Percentiles rank a stretch among this genome's conserved stretches.
phyloP scores from a whole-genome alignment of 2,329 filamentous ascomycete species.

The Domatiomyces globalis region DNA sequence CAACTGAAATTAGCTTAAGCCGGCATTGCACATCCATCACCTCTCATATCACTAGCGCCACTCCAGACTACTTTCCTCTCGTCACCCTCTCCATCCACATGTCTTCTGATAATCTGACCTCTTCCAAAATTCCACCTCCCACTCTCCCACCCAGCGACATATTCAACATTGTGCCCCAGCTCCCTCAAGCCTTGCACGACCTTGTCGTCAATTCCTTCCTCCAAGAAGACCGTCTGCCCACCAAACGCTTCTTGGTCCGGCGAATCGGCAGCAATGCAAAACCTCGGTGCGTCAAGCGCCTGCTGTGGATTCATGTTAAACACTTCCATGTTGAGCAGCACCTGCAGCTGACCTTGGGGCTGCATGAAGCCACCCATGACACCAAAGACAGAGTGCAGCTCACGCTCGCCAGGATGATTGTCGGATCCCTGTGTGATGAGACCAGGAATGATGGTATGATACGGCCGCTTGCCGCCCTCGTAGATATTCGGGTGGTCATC shows the following conservation, averaged over 20 bases:
- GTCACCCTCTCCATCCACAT: conserved; percentile 52
- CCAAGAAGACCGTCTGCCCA: conserved; percentile 49
- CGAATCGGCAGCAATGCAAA: conserved; percentile 69
- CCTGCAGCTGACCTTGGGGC: conserved; percentile 89
- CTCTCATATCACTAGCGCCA: conserved; percentile 74
- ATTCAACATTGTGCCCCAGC: conserved; percentile 59
- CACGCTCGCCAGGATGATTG: conserved; percentile 43
- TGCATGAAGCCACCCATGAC: conserved; percentile 99
- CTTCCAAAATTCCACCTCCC: conserved; percentile 59
- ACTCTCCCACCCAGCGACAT: conserved; percentile 50
- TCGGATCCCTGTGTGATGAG: conserved; percentile 55
- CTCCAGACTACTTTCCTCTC: conserved; percentile 54
- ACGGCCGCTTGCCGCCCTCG: conserved; percentile 72
- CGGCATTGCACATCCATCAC: conserved; percentile 61
- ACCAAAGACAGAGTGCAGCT: conserved; percentile 73
- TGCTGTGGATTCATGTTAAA: conserved; percentile 73
- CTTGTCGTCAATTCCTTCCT: conserved; percentile 62
- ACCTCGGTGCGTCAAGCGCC: conserved; percentile 77
- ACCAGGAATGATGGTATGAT: conserved; percentile 95
- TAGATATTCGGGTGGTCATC: conserved; percentile 63
- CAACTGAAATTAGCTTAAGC: conserved; percentile 5
- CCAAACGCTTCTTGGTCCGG: conserved; percentile 42
- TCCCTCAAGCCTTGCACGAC: conserved; percentile 52
- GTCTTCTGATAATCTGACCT: conserved; percentile 71
- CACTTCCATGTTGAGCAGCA: conserved; percentile 74